Evolutionary conservation across 164 flowering plant species (phyloP).

Genomic region (Buxus sempervirens): DNA sequence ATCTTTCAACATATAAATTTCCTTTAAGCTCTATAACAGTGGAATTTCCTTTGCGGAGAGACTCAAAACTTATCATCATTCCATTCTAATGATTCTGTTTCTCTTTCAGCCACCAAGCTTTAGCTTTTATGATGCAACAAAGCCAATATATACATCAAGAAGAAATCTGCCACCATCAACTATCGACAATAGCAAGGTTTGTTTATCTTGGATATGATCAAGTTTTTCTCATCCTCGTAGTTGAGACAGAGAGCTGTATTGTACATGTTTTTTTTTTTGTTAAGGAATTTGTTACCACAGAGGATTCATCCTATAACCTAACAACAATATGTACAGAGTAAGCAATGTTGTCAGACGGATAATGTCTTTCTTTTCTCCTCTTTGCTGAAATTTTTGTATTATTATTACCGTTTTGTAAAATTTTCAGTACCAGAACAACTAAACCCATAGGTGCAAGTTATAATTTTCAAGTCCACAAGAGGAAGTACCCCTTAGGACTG

Average conservation of each 20-base stretch:
- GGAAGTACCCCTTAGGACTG: too few relatives aligned
- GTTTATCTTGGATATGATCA: constrained; percentile 1
- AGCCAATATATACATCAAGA: constrained; percentile 90
- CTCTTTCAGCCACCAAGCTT: constrained; percentile 79
- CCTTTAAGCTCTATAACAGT: background rate
- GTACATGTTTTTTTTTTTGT: background rate
- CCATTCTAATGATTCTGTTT: background rate
- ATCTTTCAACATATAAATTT: background rate
- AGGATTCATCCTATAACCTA: background rate
- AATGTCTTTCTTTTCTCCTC: background rate
- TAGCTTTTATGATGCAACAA: constrained; percentile 87
- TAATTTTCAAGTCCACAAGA: too few relatives aligned
- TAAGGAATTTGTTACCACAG: background rate
- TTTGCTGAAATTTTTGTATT: background rate
- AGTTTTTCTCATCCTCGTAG: background rate
- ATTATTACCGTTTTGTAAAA: background rate
- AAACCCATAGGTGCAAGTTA: too few relatives aligned
- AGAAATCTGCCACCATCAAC: constrained; percentile 89
- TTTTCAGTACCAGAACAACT: too few relatives aligned
- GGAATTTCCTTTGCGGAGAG: background rate
- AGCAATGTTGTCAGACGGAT: background rate
- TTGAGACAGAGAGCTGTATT: background rate
- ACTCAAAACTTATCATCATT: background rate
- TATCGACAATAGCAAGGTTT: constrained; percentile 82
- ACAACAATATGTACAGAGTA: background rate